Base-by-base conservation (phyloP, 139 green algal species). In the Chlamydomonas eustigma region DNA sequence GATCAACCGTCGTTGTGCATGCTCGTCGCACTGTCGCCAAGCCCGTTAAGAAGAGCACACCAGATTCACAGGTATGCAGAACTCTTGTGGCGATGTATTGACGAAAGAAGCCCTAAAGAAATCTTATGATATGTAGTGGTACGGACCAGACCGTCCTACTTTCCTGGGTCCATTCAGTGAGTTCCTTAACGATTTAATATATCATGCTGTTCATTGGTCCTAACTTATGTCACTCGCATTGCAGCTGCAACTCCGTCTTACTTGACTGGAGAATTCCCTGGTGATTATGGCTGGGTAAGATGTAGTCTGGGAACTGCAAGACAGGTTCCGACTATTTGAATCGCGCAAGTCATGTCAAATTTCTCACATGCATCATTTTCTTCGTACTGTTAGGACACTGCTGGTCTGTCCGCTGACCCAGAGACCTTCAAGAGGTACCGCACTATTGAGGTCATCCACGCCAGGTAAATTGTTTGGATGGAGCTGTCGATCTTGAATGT, bases 381-480 rank as follows among this genome's bases (percentile, higher is more conserved):
- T 35, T 32, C 28, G 8, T 35, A 8, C 58, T 8, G 6, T 24
- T 28, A 70, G 92, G 93, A 97, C 87, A 94, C 93, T 77, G 90
- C 89, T 31, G 92, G 93, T 75, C 91, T 97, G 75, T 97, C 93
- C 39, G 90, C 92, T 34, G 92, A 97, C 92, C 93, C 93, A 52
- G 89, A 58, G 76, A 85, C 83, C 63, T 85, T 85, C 74, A 58
- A 65, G 36, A 67, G 87, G 77, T 97, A 97, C 89, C 89, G 95
- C 76, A 93, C 97, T 90, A 77, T 93, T 51, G 95, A 99, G 90
- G 75, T 99, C 50, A 96, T 98, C 84, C 95, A 98, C 86, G 91
- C 90, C 8, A 89, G 95, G 77, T 99, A 95, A 95, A 95, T 94
- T n/a, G n/a, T 37, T 97, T 98, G 94, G 88, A 98, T 3, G 95